Base-by-base conservation (phyloP, 2,329 filamentous ascomycete species). In the Polytolypa hystricis region DNA sequence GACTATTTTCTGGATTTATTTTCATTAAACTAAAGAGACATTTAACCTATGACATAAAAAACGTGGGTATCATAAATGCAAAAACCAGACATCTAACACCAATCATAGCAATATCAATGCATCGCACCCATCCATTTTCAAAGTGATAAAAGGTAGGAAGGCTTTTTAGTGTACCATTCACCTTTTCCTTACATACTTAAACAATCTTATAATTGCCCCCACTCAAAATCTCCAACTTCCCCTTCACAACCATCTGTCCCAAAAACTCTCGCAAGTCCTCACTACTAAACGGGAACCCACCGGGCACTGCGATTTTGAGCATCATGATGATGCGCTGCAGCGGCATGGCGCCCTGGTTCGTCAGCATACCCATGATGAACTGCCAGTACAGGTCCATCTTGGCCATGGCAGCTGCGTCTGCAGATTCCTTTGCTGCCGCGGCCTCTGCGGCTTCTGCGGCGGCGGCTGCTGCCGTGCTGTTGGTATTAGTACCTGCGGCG, bases 351-450 rank as follows among this genome's bases (percentile, higher is more conserved):
- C 81, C 81, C 49, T 85, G 81, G 58, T 95, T 95, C 43, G 85
- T 95, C 60, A 98, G 65, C 91, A 98, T 96, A 35, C 84, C 85
- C 39, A 86, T 69, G 40, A 98, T 86, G 56, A 94, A 96, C 51
- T 87, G 81, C 75, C 83, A 85, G 60, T 95, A 94, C 26, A 94
- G 72, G 29, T 71, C 67, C 57, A 74, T 76, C 50, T 77, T 77
- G 55, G 84, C 80, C 45, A 75, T 70, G 15, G 81, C 71, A 20
- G 82, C 66, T 10, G 72, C 73, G 27, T 73, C 66, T 7, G 63
- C 62, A 1, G 62, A 55, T 46, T 66, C 61, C 41, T 60, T 64
- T 10, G 60, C 60, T 14, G 62, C 62, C 0, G 58, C 61, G 0
- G 55, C 55, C 0, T 61, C 64, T 0, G 62, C 62, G 2, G 58